These are phyloP conservation scores for Backusella luteola DNA, from an alignment of 192 early-diverging fungal species.

Conservation along the genomic window DNA sequence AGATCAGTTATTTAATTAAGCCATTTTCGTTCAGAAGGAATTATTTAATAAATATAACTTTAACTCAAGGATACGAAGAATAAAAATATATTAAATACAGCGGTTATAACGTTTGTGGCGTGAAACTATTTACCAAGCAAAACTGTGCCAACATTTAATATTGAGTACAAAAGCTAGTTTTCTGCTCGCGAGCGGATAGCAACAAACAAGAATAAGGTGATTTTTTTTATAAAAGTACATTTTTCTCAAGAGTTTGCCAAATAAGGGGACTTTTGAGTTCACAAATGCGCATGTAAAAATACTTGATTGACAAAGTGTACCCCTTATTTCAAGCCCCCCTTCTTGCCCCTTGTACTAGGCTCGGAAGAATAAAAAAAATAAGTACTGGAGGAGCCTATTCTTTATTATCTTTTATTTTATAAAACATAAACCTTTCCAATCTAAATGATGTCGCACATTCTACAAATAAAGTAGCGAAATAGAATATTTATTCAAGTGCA, in stretches of 20 bases:
- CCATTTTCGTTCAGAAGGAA: background rate
- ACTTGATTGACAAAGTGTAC: background rate
- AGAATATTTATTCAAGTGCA: background rate
- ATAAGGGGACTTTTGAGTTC: background rate
- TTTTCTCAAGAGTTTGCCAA: background rate
- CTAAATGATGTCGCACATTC: background rate
- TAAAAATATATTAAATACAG: background rate
- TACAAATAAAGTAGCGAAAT: background rate
- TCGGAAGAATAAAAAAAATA: background rate
- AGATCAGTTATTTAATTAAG: background rate
- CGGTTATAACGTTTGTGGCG: background rate
- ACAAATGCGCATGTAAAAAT: background rate
- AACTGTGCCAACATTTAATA: background rate
- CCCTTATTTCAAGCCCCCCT: background rate
- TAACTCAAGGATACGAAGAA: background rate
- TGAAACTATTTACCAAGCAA: background rate
- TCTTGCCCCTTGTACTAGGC: background rate
- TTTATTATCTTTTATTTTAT: background rate
- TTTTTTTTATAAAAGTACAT: no score
- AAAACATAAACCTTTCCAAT: background rate
- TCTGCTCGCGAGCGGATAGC: background rate
- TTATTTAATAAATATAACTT: background rate
- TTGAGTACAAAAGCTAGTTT: background rate
- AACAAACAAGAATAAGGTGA: no score
- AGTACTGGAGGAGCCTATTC: background rate